Percentiles rank a stretch among this genome's conserved stretches.
These are phyloP conservation scores for Ogataea paradorogensis DNA, from an alignment of 805 yeast species.

Conservation along the genomic window DNA sequence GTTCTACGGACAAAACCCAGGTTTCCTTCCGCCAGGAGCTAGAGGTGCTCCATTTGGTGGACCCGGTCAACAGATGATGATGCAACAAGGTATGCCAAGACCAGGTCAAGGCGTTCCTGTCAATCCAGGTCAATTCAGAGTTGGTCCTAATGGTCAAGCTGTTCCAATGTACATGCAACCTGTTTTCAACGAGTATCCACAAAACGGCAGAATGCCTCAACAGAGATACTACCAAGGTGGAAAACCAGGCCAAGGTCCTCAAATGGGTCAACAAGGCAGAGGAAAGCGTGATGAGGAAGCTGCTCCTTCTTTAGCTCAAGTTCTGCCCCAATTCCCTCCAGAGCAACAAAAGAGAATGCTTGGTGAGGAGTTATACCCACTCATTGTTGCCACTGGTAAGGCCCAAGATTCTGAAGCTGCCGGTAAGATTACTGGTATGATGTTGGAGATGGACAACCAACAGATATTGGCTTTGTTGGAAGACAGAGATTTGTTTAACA, in stretches of 20 bases:
- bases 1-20: constrained; percentile 83
- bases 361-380: constrained; percentile 96
- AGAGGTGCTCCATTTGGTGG: constrained; percentile 78
- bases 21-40: constrained; percentile 66
- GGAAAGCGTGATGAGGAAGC: constrained; percentile 31
- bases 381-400: constrained; percentile 81
- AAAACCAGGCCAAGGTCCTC: constrained; percentile 32
- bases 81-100: constrained; percentile 63
- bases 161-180: constrained; percentile 82
- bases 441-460: constrained; percentile 89
- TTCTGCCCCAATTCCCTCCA: constrained; percentile 63
- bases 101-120: constrained; percentile 56
- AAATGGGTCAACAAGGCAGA: constrained; percentile 24
- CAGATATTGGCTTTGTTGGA: constrained; percentile 87
- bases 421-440: constrained; percentile 98
- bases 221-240: constrained; percentile 45
- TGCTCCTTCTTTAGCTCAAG: constrained; percentile 51
- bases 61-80: constrained; percentile 78
- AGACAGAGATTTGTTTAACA: constrained; percentile 84
- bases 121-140: constrained; percentile 54
- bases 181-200: constrained; percentile 63
- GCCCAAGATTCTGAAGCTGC: constrained; percentile 92
- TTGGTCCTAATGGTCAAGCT: constrained; percentile 85
- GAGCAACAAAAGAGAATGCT: constrained; percentile 95
- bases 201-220: constrained; percentile 48